These are phyloP conservation scores for Eucalyptus albens DNA, from an alignment of 345 rosid genomes.

Conservation along the genomic window DNA sequence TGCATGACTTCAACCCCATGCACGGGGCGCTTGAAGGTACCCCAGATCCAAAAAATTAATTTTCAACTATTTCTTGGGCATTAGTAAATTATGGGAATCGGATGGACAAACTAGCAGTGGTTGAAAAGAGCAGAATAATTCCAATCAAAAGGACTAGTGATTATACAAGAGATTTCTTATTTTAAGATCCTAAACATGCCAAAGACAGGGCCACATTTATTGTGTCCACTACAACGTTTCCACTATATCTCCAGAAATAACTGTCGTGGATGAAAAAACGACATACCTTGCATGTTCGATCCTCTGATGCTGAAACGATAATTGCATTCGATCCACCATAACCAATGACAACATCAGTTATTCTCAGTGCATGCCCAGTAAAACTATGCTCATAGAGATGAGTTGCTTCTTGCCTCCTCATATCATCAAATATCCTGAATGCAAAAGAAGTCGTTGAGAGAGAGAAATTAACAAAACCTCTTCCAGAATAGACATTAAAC, in stretches of 20 bases:
- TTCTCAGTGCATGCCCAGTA: slow-evolving; percentile 34
- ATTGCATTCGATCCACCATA: slow-evolving; percentile 62
- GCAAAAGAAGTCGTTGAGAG: neutral
- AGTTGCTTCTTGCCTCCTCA: slow-evolving; percentile 30
- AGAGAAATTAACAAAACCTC: neutral
- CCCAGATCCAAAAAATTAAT: neutral
- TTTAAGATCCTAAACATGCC: neutral
- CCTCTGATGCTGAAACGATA: slow-evolving; percentile 80
- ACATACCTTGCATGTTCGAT: slow-evolving; percentile 69
- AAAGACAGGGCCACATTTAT: neutral
- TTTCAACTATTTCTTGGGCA: neutral
- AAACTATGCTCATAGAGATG: slow-evolving; percentile 50
- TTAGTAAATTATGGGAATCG: neutral
- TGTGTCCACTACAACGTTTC: neutral
- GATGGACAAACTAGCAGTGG: neutral
- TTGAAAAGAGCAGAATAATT: neutral
- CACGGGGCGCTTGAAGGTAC: neutral
- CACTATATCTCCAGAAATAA: neutral
- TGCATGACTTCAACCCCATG: neutral
- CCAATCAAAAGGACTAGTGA: neutral
- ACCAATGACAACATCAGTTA: slow-evolving; percentile 60
- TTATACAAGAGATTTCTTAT: neutral
- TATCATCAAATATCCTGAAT: slow-evolving; percentile 64
- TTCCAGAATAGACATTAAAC: neutral
- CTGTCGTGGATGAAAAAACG: neutral